These are phyloP conservation scores for Chaetoceros tenuissimus DNA, from an alignment of 108 stramenopile species.

Conservation along the genomic window DNA sequence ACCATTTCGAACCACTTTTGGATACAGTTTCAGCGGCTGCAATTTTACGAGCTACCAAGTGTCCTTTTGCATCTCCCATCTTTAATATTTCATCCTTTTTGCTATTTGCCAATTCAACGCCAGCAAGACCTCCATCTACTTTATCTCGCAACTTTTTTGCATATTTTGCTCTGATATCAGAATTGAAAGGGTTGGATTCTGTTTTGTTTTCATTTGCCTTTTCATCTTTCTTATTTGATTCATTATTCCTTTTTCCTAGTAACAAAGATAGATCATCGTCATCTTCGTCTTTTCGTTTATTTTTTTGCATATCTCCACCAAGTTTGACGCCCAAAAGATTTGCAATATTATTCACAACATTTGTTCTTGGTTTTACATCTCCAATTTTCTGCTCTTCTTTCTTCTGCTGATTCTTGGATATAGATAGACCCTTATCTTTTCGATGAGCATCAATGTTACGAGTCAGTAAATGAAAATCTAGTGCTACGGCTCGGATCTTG, in stretches of 20 bases:
- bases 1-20: constrained; percentile 41
- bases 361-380: constrained; percentile 19
- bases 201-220: constrained; percentile 2
- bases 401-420: constrained; percentile 1
- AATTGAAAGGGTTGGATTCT: constrained; percentile 3
- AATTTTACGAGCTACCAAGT: constrained; percentile 60
- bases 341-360: constrained; percentile 41
- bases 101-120: constrained; percentile 58
- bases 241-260: constrained; percentile 4
- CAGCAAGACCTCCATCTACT: constrained; percentile 59
- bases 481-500: constrained; percentile 65
- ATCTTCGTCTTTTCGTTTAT: constrained; percentile 8
- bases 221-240: background rate
- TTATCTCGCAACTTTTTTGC: constrained; percentile 47
- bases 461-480: constrained; percentile 73
- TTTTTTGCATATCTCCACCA: constrained; percentile 10
- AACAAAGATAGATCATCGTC: constrained; percentile 33
- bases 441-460: constrained; percentile 26
- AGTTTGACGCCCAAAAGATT: constrained; percentile 43
- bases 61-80: constrained; percentile 62
- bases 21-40: constrained; percentile 11
- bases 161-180: constrained; percentile 75
- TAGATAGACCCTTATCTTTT: background rate
- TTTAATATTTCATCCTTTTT: constrained; percentile 39
- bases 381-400: constrained; percentile 1